Conservation (phyloP, 1,284 basidiomycete species). For the Sporisorium iseilematis-ciliati region DNA sequence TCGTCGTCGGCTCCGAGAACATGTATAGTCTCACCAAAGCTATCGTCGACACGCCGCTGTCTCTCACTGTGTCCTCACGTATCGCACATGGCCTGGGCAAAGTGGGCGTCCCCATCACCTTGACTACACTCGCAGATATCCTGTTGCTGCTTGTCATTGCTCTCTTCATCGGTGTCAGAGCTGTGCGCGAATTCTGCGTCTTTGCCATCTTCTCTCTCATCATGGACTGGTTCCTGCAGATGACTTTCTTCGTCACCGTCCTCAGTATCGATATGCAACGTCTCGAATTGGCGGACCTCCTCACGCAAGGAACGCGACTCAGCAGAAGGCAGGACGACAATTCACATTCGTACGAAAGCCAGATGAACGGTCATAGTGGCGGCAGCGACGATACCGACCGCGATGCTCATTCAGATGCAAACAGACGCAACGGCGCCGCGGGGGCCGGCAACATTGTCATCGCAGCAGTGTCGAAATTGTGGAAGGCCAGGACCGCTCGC, state of each 20-base stretch:
- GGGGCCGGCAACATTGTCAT: slow-evolving; percentile 28
- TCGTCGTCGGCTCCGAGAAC: slow-evolving; percentile 95
- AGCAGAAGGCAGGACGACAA: slow-evolving; percentile 25
- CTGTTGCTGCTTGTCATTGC: slow-evolving; percentile 83
- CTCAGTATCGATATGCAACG: slow-evolving; percentile 90
- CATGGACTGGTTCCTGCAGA: slow-evolving; percentile 94
- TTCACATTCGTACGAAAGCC: slow-evolving; percentile 15
- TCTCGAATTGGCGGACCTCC: slow-evolving; percentile 74
- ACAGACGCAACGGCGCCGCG: slow-evolving; percentile 3
- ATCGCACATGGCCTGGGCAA: slow-evolving; percentile 88
- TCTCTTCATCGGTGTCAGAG: slow-evolving; percentile 78
- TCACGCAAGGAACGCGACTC: slow-evolving; percentile 53
- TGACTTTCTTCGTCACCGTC: slow-evolving; percentile 90
- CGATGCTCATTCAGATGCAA: slow-evolving; percentile 15
- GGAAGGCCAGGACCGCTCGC: slow-evolving; percentile 78
- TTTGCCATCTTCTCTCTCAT: slow-evolving; percentile 94
- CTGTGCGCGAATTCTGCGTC: slow-evolving; percentile 90
- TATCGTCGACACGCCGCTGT: slow-evolving; percentile 87
- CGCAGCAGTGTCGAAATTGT: slow-evolving; percentile 32
- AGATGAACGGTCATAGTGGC: slow-evolving; percentile 10
- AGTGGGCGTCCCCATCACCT: slow-evolving; percentile 88
- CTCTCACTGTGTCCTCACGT: slow-evolving; percentile 89
- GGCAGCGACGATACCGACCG: slow-evolving; percentile 16
- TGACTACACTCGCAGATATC: slow-evolving; percentile 91
- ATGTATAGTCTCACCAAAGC: slow-evolving; percentile 94